Evolutionary conservation across 2,329 filamentous ascomycete genomes (phyloP), one percentile per base, ranked within the genome.

Genomic region (Aspergillus quadrilineatus): DNA sequence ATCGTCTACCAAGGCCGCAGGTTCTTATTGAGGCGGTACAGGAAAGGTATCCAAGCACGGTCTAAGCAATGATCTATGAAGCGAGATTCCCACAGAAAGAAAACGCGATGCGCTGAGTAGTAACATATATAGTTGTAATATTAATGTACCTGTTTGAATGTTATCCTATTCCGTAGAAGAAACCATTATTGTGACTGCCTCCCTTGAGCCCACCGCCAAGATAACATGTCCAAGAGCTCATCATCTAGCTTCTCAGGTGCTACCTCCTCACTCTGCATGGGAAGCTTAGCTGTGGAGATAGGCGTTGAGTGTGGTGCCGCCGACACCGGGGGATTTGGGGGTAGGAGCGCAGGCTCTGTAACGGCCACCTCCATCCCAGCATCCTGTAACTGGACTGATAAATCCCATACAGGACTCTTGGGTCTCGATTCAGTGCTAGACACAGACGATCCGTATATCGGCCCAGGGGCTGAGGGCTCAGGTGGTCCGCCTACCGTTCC

Each of bases 21-120:
- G n/a, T 55, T 4, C 32, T 69, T 17, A 50, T 63, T 14, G 56
- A 65, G 39, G 55, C 44, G 17, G 57, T 39, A n/a, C 55, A 30
- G 5, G 26, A n/a, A 5, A 54, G 9, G 6, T 51, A 32, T 37
- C 28, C 7, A n/a, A n/a, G 28, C 7, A 29, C 22, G 22, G 22
- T 22, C 22, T 22, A 22, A 22, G 3, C 22, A 22, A 3, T 22
- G 3, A 22, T 1, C 22, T 22, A 22, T 22, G 22, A 4, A 22
- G 22, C 22, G 22, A 22, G 22, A 22, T 22, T 22, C 22, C 22
- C 22, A 22, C 22, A 22, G 22, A 22, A 22, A 22, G 22, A 4
- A 4, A 4, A 22, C n/a, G 3, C 4, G 28, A n/a, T n/a, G 6
- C 1, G 12, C 6, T 28, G 17, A 30, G 17, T 1, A 2, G 17